phyloP scores from a whole-genome alignment of 2,329 filamentous ascomycete genomes.

The Pseudogymnoascus sp. region DNA sequence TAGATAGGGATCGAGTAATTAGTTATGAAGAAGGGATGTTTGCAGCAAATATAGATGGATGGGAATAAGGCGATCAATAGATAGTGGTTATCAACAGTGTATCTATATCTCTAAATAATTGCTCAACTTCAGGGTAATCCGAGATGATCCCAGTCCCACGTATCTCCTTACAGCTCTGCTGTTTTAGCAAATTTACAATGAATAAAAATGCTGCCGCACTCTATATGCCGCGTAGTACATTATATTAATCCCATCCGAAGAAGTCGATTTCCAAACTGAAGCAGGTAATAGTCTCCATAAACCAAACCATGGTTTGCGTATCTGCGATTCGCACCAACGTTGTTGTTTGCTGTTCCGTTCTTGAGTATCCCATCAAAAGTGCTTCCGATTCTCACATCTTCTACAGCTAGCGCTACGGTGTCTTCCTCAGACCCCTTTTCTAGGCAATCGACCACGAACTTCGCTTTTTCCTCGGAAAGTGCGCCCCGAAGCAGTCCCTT shows the following conservation, averaged over 20 bases:
- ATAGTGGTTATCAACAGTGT: not conserved
- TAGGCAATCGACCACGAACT: conserved; percentile 2
- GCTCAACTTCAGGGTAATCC: not conserved
- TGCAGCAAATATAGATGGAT: conserved; percentile 3
- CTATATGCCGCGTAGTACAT: not conserved
- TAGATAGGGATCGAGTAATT: conserved; percentile 25
- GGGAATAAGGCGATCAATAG: not conserved
- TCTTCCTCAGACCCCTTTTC: not conserved
- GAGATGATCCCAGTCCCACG: not conserved
- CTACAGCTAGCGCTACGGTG: not conserved
- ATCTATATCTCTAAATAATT: conserved; percentile 2
- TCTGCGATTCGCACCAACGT: conserved; percentile 12
- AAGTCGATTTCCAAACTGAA: conserved; percentile 18
- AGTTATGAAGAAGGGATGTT: conserved; percentile 17
- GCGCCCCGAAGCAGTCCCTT: conserved; percentile 17
- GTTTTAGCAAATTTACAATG: not conserved
- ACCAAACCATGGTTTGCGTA: conserved; percentile 19
- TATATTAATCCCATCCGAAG: conserved; percentile 17
- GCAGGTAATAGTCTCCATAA: conserved; percentile 20
- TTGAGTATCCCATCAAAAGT: conserved; percentile 16
- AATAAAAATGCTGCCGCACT: not conserved
- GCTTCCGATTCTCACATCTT: not conserved
- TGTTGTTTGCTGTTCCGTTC: conserved; percentile 17
- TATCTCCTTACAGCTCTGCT: not conserved
- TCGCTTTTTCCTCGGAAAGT: conserved; percentile 14